Percentiles rank a stretch among this genome's conserved stretches.
Conservation (phyloP, 176 grass and related monocot genomes). For the Oryza australiensis region DNA sequence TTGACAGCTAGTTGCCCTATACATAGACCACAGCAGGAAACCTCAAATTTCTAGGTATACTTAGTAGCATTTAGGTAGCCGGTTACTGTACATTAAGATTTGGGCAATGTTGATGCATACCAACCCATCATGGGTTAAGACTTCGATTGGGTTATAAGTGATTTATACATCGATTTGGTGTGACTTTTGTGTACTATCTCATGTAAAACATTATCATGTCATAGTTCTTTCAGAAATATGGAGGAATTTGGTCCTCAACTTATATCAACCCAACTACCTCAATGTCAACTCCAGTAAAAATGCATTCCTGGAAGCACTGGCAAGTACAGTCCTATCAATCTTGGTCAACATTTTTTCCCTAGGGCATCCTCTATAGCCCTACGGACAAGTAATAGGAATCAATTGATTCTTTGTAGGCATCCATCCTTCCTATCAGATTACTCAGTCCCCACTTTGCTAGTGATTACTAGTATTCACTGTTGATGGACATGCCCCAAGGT, state of each 20-base stretch:
- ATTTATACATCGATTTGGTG: neutral
- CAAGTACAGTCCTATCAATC: neutral
- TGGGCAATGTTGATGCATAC: neutral
- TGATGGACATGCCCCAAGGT: neutral
- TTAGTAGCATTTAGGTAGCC: neutral
- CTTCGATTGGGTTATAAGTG: neutral
- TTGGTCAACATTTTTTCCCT: neutral
- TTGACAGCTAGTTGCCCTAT: neutral
- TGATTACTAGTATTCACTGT: neutral
- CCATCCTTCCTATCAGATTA: neutral
- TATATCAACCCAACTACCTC: neutral
- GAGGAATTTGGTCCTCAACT: neutral
- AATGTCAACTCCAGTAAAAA: neutral
- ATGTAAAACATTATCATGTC: neutral
- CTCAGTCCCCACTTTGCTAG: neutral
- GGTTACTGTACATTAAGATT: neutral
- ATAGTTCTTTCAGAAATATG: neutral
- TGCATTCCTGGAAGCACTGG: neutral
- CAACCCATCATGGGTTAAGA: neutral
- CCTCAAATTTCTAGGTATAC: too few species aligned
- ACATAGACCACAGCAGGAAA: neutral
- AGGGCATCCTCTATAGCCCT: neutral
- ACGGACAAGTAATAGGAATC: neutral
- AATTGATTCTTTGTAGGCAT: too few species aligned
- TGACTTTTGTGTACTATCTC: neutral